Conservation (phyloP, 257 asterid species). For the Gentiana dahurica region DNA sequence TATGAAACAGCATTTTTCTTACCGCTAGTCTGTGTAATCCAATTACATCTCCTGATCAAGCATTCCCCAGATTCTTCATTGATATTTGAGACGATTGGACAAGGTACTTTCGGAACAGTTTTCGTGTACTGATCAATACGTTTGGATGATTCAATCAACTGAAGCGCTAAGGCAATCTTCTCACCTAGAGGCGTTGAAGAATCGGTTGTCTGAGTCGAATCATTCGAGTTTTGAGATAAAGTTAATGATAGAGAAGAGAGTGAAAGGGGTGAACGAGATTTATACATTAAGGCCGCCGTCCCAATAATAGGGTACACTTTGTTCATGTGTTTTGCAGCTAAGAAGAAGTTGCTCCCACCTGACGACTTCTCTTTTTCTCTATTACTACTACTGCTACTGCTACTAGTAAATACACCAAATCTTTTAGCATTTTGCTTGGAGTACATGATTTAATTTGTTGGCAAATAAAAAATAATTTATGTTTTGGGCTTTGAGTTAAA, state of each 20-base stretch:
- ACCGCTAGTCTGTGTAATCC: constrained; percentile 85
- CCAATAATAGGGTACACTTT: constrained; percentile 69
- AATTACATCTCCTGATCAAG: constrained; percentile 51
- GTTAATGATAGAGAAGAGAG: constrained; percentile 61
- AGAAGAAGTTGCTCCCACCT: constrained; percentile 20
- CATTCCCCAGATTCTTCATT: constrained; percentile 20
- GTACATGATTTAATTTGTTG: constrained; percentile 21
- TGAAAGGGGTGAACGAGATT: constrained; percentile 55
- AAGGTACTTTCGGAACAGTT: constrained; percentile 18
- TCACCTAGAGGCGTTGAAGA: constrained; percentile 41
- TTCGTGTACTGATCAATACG: constrained; percentile 23
- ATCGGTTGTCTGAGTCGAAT: constrained; percentile 52
- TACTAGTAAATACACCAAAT: constrained; percentile 25
- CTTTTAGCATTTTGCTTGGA: constrained; percentile 30
- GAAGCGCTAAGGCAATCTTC: constrained; percentile 47
- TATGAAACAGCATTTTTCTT: constrained; percentile 7
- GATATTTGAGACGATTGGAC: neutral
- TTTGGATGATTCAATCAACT: constrained; percentile 29
- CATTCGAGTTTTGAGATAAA: constrained; percentile 63
- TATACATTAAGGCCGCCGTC: constrained; percentile 14
- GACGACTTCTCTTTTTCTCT: constrained; percentile 44
- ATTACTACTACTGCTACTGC: constrained; percentile 20
- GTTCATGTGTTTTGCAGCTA: constrained; percentile 34
- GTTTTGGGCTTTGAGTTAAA: constrained; percentile 2
- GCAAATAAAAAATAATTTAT: constrained; percentile 7